Evolutionary conservation across 2,329 filamentous ascomycete genomes (phyloP).

Genomic region (Endocalyx cinctus): DNA sequence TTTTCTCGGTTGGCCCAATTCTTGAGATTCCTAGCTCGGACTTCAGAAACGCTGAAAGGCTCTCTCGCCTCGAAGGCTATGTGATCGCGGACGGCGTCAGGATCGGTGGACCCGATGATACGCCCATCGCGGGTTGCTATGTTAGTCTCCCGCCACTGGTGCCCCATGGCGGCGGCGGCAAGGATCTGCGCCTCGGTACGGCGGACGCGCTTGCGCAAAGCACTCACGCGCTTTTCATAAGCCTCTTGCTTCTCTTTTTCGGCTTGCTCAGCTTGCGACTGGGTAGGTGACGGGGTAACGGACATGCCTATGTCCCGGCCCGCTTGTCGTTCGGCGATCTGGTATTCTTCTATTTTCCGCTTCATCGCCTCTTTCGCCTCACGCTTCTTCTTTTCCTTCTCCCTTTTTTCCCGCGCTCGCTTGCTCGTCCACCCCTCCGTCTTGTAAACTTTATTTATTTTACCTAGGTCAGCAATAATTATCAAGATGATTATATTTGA

Average conservation of each 20-base stretch:
- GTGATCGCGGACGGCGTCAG: conserved; percentile 1
- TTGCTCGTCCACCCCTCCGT: not conserved
- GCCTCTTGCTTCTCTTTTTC: conserved; percentile 1
- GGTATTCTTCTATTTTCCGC: not conserved
- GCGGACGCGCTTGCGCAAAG: conserved; percentile 11
- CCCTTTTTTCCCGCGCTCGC: not conserved
- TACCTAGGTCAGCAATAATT: too few species aligned
- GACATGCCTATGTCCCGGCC: not conserved
- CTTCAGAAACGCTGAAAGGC: too few species aligned
- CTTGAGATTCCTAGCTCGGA: too few species aligned
- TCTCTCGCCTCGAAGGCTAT: conserved; percentile 10
- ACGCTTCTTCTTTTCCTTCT: not conserved
- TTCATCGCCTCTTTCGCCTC: not conserved
- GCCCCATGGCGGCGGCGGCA: conserved; percentile 14
- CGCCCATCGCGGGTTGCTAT: conserved; percentile 7
- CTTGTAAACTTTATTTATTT: conserved; percentile 1
- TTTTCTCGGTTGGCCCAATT: too few species aligned
- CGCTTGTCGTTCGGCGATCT: not conserved
- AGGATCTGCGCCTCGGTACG: conserved; percentile 16
- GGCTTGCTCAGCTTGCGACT: conserved; percentile 4
- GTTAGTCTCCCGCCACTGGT: conserved; percentile 14
- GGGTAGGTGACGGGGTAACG: conserved; percentile 5
- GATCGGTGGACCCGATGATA: conserved; percentile 6
- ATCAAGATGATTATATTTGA: too few species aligned
- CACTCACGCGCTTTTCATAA: conserved; percentile 1